These are phyloP conservation scores for Trypanosoma lewisi DNA, from an alignment of 208 protist genomes.

Conservation along the genomic window DNA sequence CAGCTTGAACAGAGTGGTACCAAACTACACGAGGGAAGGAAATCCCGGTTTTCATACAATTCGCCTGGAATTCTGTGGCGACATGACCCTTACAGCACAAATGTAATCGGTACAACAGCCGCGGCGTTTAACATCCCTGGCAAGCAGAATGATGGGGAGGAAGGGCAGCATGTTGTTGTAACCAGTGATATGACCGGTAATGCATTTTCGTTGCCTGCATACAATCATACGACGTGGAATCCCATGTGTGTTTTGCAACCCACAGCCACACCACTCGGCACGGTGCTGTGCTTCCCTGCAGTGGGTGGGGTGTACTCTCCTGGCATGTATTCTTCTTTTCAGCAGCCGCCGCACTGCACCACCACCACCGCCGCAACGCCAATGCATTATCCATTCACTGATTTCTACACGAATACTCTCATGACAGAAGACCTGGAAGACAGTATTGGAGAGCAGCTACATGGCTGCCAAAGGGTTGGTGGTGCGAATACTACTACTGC, in stretches of 20 bases:
- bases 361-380: too few relatives aligned
- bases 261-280: background rate
- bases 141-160: too few relatives aligned
- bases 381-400: background rate
- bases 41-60: background rate
- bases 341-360: background rate
- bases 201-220: background rate
- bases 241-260: slow-evolving; percentile 5
- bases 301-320: background rate
- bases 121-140: too few relatives aligned
- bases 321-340: slow-evolving; percentile 1
- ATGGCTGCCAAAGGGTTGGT: background rate
- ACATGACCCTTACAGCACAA: slow-evolving; percentile 68
- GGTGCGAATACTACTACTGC: too few relatives aligned
- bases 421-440: background rate
- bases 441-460: background rate
- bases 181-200: background rate
- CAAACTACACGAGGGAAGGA: background rate
- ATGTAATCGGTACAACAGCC: slow-evolving; percentile 22
- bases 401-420: background rate
- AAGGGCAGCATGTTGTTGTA: background rate
- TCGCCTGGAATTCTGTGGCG: slow-evolving; percentile 58
- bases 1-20: background rate
- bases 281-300: slow-evolving; percentile 8
- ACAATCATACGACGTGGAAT: background rate